Evolutionary conservation across 495 filamentous ascomycete species (phyloP).

Genomic region (Usnea hakonensis): DNA sequence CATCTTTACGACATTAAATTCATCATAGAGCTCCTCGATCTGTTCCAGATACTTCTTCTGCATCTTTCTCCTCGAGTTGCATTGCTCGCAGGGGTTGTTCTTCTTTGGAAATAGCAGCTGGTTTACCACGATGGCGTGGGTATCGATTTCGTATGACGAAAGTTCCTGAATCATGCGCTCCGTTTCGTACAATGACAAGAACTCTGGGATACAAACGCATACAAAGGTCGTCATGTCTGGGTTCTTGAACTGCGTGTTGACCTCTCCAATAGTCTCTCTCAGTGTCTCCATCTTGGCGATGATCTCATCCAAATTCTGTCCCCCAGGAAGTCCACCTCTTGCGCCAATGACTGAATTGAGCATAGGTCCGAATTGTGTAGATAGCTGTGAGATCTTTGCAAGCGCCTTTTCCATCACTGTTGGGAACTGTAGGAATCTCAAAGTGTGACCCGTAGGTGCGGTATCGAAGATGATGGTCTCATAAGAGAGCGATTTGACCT

Average conservation of each 20-base stretch:
- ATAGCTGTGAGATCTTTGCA: slow-evolving; percentile 90
- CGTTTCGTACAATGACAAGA: slow-evolving; percentile 94
- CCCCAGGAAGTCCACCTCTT: slow-evolving; percentile 77
- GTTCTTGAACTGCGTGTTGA: slow-evolving; percentile 97
- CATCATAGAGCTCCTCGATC: slow-evolving; percentile 97
- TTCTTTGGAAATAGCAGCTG: slow-evolving; percentile 90
- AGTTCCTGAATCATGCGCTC: slow-evolving; percentile 99
- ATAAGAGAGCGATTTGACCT: slow-evolving; percentile 98
- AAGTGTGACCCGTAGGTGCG: slow-evolving; percentile 95
- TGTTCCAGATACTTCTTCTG: slow-evolving; percentile 99
- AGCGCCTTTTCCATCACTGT: slow-evolving; percentile 97
- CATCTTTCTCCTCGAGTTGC: slow-evolving; percentile 91
- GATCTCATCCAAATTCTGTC: slow-evolving; percentile 82
- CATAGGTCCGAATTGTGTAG: slow-evolving; percentile 90
- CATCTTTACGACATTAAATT: slow-evolving; percentile 99
- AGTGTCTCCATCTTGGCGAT: slow-evolving; percentile 90
- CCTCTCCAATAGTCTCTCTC: slow-evolving; percentile 85
- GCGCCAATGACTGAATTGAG: slow-evolving; percentile 84
- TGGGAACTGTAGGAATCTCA: slow-evolving; percentile 98
- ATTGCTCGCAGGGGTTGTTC: slow-evolving; percentile 85
- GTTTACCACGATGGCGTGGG: slow-evolving; percentile 95
- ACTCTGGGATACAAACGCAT: slow-evolving; percentile 97
- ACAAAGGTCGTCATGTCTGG: slow-evolving; percentile 94
- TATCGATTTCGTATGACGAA: slow-evolving; percentile 87
- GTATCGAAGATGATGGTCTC: slow-evolving; percentile 99